A percentile compares a stretch with the other conserved stretches of the same genome.
These are phyloP conservation scores for Aspergillus leporis DNA, from an alignment of 495 filamentous ascomycete genomes.

Conservation along the genomic window DNA sequence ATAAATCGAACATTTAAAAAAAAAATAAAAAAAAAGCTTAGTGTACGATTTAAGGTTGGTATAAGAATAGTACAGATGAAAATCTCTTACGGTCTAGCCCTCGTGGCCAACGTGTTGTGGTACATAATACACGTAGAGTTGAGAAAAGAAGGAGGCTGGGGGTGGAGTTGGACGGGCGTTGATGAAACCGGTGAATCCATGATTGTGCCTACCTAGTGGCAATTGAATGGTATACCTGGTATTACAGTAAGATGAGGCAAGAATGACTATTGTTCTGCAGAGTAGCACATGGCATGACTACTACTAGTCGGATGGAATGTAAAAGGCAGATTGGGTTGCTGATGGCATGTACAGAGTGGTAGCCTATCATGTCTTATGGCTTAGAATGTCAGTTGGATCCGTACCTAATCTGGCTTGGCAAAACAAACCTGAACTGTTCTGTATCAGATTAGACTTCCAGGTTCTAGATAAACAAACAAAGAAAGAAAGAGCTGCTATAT, in stretches of 20 bases:
- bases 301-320: neutral
- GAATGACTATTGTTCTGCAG: neutral
- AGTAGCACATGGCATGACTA: neutral
- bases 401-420: too few relatives aligned
- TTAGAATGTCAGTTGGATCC: neutral
- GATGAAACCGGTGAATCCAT: conserved; percentile 4
- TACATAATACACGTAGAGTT: neutral
- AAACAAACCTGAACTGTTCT: too few relatives aligned
- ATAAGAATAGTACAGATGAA: too few relatives aligned
- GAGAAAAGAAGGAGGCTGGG: conserved; percentile 26
- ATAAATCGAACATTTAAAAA: too few relatives aligned
- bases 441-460: too few relatives aligned
- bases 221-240: neutral
- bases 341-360: neutral
- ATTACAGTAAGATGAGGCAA: neutral
- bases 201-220: neutral
- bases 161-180: conserved; percentile 15
- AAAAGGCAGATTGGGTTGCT: neutral
- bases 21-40: too few relatives aligned
- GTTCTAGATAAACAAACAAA: neutral
- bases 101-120: neutral
- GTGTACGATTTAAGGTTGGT: too few relatives aligned
- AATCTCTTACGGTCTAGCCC: neutral
- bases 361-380: neutral
- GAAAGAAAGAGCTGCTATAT: neutral